Evolutionary conservation across 306 rosid species (phyloP).

Genomic region (Cucumis hystrix): DNA sequence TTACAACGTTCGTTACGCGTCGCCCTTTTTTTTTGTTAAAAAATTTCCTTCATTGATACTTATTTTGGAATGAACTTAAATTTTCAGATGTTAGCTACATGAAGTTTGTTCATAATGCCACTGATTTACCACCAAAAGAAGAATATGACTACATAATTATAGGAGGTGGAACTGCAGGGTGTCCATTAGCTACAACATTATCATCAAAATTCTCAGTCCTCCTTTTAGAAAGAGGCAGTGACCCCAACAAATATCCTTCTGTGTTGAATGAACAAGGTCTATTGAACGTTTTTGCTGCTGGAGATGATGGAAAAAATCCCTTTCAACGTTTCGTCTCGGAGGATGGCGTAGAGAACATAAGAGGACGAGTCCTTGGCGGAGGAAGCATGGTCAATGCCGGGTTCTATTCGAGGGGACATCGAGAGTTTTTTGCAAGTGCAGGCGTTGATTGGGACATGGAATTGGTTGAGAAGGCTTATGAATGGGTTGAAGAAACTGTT

Average conservation of each 20-base stretch:
- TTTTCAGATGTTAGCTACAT: constrained; percentile 5
- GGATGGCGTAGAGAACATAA: constrained; percentile 12
- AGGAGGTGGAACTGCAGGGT: constrained; percentile 30
- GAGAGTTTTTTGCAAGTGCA: neutral
- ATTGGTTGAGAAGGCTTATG: constrained; percentile 6
- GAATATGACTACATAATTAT: constrained; percentile 21
- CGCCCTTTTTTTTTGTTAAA: no score
- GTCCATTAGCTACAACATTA: constrained; percentile 22
- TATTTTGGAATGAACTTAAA: no score
- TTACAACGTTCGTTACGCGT: no score
- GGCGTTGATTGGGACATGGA: constrained; percentile 14
- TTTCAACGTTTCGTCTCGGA: neutral
- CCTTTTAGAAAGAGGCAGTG: constrained; percentile 17
- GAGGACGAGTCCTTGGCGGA: constrained; percentile 18
- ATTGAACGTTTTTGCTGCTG: neutral
- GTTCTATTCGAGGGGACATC: neutral
- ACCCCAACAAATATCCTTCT: neutral
- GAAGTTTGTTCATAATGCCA: constrained; percentile 8
- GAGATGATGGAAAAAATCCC: neutral
- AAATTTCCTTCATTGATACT: no score
- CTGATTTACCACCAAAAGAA: neutral
- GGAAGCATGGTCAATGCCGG: constrained; percentile 13
- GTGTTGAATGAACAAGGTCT: neutral
- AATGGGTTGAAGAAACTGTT: constrained; percentile 14
- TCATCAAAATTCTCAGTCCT: constrained; percentile 8